Base-by-base conservation (phyloP, 2,329 filamentous ascomycete species). In the Phialemonium atrogriseum region DNA sequence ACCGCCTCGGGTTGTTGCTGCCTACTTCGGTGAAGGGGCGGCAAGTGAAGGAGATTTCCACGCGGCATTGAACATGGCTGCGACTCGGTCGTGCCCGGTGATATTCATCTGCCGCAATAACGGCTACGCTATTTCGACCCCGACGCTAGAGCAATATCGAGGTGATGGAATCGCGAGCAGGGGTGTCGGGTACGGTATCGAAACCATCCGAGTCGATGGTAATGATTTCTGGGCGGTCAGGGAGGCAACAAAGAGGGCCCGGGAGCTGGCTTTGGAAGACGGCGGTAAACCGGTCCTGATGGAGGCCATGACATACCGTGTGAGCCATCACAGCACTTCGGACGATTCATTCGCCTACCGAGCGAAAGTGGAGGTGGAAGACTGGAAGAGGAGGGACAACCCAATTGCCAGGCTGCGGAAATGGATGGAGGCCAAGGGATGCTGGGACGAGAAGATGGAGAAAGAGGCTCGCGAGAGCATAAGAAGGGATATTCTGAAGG, bases 341-440 rank as follows among this genome's bases (percentile, higher is more conserved):
- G 91, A 98, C 51, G 91, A 98, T 59, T 91, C 84, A 16, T 98
- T 95, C 50, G 91, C 91, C 1, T 98, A 98, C 62, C 82, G 91
- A 7, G 87, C 88, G 2, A 77, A 82, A 16, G 79, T 95, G 1
- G 91, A 98, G 51, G 91, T 98, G 7, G 84, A 88, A 48, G 82
- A 88, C 49, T 89, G 84, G 84, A 88, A 87, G 52, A 36, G 55
- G 29, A 39, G 55, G 10, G 55, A 59, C 33, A 59, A 58, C 25
- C 55, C 55, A 4, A 56, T 58, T 13, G 50, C 51, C n/a, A 40
- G 55, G 25, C 40, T 59, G 35, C 52, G 55, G 10, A 59, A 58
- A 62, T 98, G 86, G 73, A 77, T 98, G 62, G 89, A 98, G 58
- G 70, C 74, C 7, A 76, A 79, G 44, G 77, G 77, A 0, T 66